Evolutionary conservation across 2,329 filamentous ascomycete genomes (phyloP).

Genomic region (Talaromyces sp.): DNA sequence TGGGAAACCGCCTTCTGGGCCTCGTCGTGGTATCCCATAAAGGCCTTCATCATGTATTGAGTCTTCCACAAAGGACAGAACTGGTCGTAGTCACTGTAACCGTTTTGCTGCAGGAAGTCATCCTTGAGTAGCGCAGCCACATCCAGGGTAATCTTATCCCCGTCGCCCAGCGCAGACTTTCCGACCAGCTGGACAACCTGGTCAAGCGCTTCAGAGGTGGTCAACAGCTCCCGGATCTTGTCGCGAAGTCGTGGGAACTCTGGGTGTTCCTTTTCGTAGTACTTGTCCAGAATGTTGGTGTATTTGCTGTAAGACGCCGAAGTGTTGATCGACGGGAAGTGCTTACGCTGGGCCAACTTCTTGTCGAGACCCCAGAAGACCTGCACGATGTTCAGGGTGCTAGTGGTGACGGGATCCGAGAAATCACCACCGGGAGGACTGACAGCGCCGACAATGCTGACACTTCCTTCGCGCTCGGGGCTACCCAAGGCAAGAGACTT

Average conservation of each 20-base stretch:
- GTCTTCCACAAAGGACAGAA: conserved; percentile 99
- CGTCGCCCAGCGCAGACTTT: conserved; percentile 91
- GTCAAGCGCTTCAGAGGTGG: conserved; percentile 93
- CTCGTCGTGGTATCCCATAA: conserved; percentile 97
- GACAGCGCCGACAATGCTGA: conserved; percentile 96
- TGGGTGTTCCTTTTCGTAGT: conserved; percentile 87
- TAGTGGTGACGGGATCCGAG: conserved; percentile 92
- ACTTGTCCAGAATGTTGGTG: conserved; percentile 79
- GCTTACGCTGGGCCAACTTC: conserved; percentile 97
- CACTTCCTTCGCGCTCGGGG: conserved; percentile 81
- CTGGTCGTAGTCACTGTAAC: conserved; percentile 98
- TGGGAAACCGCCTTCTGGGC: conserved; percentile 90
- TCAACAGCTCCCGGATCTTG: conserved; percentile 87
- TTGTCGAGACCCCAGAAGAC: conserved; percentile 99
- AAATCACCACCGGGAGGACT: conserved; percentile 98
- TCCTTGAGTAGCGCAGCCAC: conserved; percentile 91
- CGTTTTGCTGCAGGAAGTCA: conserved; percentile 98
- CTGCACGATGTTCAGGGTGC: conserved; percentile 94
- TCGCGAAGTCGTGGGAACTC: conserved; percentile 92
- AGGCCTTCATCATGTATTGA: conserved; percentile 99
- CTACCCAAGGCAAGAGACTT: conserved; percentile 80
- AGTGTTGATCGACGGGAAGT: conserved; percentile 98
- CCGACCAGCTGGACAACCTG: conserved; percentile 98
- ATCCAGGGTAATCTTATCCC: conserved; percentile 97
- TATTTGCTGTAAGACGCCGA: conserved; percentile 95